Conservation (phyloP, 208 protist genomes). For the Acanthamoeba castellanii region DNA sequence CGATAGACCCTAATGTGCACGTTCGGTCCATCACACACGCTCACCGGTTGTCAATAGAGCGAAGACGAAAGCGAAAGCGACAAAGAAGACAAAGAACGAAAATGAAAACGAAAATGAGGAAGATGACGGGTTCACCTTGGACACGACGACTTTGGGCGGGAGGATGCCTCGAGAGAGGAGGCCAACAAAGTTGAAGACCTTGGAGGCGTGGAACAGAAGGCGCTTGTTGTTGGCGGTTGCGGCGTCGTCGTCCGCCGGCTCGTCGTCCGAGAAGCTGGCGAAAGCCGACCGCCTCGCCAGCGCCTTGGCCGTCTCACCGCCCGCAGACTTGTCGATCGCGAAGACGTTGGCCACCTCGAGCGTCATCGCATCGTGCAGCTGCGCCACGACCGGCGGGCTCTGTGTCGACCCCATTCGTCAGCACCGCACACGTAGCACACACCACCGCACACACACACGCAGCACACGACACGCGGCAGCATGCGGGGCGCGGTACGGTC, state of each 20-base stretch:
- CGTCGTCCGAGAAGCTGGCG: background rate
- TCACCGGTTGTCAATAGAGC: background rate
- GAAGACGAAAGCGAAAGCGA: conserved; percentile 3
- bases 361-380: background rate
- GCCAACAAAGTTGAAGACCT: conserved; percentile 72
- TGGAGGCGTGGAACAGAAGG: conserved; percentile 32
- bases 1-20: background rate
- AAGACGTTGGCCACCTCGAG: background rate
- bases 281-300: background rate
- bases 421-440: too few species aligned
- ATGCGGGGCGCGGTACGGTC: background rate
- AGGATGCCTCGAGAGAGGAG: conserved; percentile 80
- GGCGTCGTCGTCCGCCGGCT: background rate
- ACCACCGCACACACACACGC: background rate
- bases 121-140: background rate
- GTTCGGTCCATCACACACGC: background rate
- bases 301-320: background rate
- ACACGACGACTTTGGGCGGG: conserved; percentile 73
- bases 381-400: background rate
- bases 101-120: background rate
- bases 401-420: background rate
- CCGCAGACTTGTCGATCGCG: background rate
- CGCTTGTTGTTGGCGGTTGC: background rate
- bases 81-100: background rate
- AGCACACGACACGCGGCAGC: background rate